Evolutionary conservation across 2,329 filamentous ascomycete genomes (phyloP), one percentile per base, ranked within the genome.

Genomic region (Pestalotiopsis fici): DNA sequence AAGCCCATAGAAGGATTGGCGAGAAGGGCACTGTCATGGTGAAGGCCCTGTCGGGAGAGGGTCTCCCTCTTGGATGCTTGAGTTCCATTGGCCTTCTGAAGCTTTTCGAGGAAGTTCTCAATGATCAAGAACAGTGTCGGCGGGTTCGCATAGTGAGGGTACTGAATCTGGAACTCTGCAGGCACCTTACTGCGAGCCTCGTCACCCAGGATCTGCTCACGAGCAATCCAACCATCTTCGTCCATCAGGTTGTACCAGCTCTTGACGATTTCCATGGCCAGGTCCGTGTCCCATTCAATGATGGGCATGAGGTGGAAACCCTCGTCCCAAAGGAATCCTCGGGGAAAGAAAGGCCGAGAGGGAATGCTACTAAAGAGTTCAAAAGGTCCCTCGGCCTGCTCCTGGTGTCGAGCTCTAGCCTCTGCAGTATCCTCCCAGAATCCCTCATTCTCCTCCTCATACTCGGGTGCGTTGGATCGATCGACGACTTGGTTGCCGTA

Each of bases 241-340:
- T 99, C 96, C 88, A 98, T 97, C 21, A 97, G 88, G 71, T 91
- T 94, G 82, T 97, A 97, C 96, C 96, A 99, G 80, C 93, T 97
- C 81, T 92, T 93, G 69, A 98, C 88, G 71, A 99, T 94, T 70
- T 98, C 94, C 35, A 92, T 83, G 3, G 93, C 90, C 64, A 98
- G 86, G 75, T 98, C 95, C 64, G 94, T 89, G 77, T 99, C 96
- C 93, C 95, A 99, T 71, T 99, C 95, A 23, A 94, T 87, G 65
- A 99, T 91, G 1, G 95, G 95, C 60, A 97, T 84, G 43, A 99
- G 84, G 76, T 99, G 96, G 81, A 98, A 99, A 0, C 96, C 96
- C 79, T 99, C 96, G 74, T 99, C 96, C 96, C 96, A 99, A 3
- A 98, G 85, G 78, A 99, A 99, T 0, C 96, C 96, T 69, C 96